Base-by-base conservation (phyloP, 2,329 filamentous ascomycete species). In the Trichoderma polysporum region DNA sequence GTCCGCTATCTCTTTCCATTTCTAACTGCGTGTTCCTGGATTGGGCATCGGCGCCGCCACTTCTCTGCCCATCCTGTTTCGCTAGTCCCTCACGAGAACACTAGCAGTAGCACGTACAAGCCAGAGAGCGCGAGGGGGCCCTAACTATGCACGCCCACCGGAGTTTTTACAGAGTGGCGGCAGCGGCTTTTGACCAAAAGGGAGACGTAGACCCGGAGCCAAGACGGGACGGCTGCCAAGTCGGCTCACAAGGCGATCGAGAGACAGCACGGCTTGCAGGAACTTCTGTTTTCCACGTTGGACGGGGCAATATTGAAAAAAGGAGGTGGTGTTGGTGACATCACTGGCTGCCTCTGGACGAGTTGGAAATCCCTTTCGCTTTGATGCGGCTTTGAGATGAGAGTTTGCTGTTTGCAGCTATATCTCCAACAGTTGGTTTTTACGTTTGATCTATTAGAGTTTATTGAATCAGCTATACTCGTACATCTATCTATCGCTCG, bases 211-310 rank as follows among this genome's bases (percentile, higher is more conserved):
- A 47, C 27, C 60, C 60, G 60, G 50, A 64, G 60, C 50, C 50
- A 56, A 64, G 50, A 47, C 60, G 60, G 60, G 60, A 64, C 35
- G 60, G 50, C 27, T 27, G 60, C 60, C 60, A 64, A 64, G 59
- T 29, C 59, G 59, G 59, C 47, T 53, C 47, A 45, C 41, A 45
- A 19, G 49, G 31, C 8, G 59, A 62, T 53, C 49, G 49, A 29
- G 45, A 56, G 50, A 22, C 27, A 50, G 25, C 56, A 54, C 49
- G 35, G 49, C 60, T 41, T 63, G 60, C 49, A 54, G 60, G 60
- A 63, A 63, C 60, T 63, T 63, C 60, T 63, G 60, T 54, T 53
- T 19, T 61, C 45, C 31, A 52, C 13, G 22, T n/a, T 52, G 58
- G 33, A 61, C n/a, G 58, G 58, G 45, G 31, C 39, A 45, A 22